Percentiles rank a stretch among this genome's conserved stretches.
Conservation (phyloP, 192 early-diverging fungal genomes). For the Mortierella hygrophila region DNA sequence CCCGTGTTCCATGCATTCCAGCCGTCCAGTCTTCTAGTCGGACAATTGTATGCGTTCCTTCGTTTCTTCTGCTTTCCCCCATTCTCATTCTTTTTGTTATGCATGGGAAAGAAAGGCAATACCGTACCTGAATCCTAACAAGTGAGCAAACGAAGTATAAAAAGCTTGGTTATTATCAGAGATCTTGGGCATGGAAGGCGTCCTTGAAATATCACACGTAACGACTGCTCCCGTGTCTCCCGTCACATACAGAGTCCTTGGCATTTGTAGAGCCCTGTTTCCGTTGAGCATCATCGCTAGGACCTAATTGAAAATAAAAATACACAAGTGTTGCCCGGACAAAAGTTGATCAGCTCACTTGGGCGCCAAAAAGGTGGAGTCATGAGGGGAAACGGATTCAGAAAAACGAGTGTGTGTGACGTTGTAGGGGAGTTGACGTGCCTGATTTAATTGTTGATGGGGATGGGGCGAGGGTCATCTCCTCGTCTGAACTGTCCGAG, state of each 20-base stretch:
- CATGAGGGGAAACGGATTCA: background rate
- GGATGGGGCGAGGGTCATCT: slow-evolving; percentile 15
- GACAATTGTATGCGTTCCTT: background rate
- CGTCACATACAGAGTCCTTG: background rate
- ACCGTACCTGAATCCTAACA: slow-evolving; percentile 25
- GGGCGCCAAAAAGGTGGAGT: background rate
- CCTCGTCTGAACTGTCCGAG: slow-evolving; percentile 39
- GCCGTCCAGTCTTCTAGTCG: background rate
- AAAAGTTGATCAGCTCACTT: background rate
- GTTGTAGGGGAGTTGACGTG: background rate
- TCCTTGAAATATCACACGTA: background rate
- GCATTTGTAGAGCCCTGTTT: background rate
- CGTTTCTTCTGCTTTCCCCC: background rate
- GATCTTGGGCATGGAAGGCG: background rate
- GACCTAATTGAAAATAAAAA: background rate
- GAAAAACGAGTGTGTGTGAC: background rate
- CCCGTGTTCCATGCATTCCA: background rate
- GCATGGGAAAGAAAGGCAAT: background rate
- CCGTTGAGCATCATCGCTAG: background rate
- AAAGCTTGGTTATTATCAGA: background rate
- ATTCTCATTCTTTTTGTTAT: background rate
- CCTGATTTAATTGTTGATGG: slow-evolving; percentile 18
- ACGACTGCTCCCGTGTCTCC: background rate
- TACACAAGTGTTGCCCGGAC: background rate
- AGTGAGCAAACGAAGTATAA: background rate